Evolutionary conservation across 768 basidiomycete genomes (phyloP), one percentile per base, ranked within the genome.

Genomic region (Auriscalpium microsporum): DNA sequence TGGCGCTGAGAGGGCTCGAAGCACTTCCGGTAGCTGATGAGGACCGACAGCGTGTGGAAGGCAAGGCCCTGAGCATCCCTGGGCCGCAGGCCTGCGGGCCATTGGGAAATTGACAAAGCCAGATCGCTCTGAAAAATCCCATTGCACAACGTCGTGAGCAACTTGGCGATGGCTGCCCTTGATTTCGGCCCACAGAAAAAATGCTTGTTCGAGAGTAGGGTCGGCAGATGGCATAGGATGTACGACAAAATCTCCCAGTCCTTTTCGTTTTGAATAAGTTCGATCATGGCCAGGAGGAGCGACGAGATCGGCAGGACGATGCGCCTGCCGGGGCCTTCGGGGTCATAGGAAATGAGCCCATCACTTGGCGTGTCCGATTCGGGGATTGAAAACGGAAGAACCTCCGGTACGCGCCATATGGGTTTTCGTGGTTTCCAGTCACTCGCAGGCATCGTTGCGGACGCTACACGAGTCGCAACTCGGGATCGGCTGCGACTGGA

Each of bases 221-320:
- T 77, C 1, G 96, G 94, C 0, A 99, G 77, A 71, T 95, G 89
- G 64, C 89, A 92, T 5, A 99, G 76, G 5, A 94, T 75, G 64
- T 96, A 98, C 2, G 93, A 92, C 10, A 96, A 76, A 42, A 98
- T 75, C 56, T 98, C 96, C 94, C 95, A 98, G 58, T 85, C 90
- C 47, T 75, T 79, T 63, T 94, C 93, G 44, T 75, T 75, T 55
- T 85, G 80, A 42, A 98, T 69, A 57, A 96, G 77, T 2, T 72
- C 72, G 51, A 83, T 71, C 47, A 98, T 62, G 13, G 76, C 76
- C 10, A 64, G 63, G 6, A 98, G 75, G 65, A 95, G 94, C 47
- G 74, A 67, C 5, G 93, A 93, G 6, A 92, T 74, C 0, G 86
- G 87, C 2, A 99, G 72, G 56, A 86, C 74, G 11, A 75, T 65